phyloP scores from a whole-genome alignment of 2,329 filamentous ascomycete genomes.

The Pyrenochaeta sp. region DNA sequence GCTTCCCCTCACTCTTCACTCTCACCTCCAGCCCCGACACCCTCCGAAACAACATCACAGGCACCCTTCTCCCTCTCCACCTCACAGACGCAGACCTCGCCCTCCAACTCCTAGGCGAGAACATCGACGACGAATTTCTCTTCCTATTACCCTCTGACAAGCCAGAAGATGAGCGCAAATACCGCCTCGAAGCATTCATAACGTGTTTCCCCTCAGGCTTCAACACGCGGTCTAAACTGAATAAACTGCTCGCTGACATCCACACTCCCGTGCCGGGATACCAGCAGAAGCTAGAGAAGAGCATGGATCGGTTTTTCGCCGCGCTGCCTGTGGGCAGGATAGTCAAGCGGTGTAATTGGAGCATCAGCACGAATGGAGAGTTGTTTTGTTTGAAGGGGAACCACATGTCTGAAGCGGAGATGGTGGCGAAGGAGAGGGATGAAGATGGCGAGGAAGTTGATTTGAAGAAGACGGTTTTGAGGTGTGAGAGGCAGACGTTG shows the following conservation, averaged over 20 bases:
- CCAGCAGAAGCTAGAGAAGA: conserved; percentile 62
- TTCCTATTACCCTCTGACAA: conserved; percentile 59
- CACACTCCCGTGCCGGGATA: conserved; percentile 68
- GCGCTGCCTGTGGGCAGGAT: conserved; percentile 61
- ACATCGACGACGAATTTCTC: conserved; percentile 68
- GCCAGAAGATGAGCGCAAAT: conserved; percentile 49
- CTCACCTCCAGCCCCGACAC: conserved; percentile 42
- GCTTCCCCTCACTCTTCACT: conserved; percentile 65
- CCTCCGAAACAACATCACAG: conserved; percentile 58
- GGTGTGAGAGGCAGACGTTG: conserved; percentile 69
- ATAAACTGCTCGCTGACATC: conserved; percentile 61
- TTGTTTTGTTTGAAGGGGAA: conserved; percentile 54
- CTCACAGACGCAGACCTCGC: conserved; percentile 49
- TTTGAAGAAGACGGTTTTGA: conserved; percentile 56
- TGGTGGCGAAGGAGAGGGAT: conserved; percentile 31
- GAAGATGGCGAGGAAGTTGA: conserved; percentile 39
- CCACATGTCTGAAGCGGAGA: conserved; percentile 54
- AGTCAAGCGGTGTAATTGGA: conserved; percentile 66
- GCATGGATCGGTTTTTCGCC: conserved; percentile 70
- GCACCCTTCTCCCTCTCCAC: conserved; percentile 52
- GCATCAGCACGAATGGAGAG: conserved; percentile 52
- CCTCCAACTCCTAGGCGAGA: conserved; percentile 59
- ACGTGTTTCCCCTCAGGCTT: conserved; percentile 68
- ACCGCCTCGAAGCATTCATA: conserved; percentile 65
- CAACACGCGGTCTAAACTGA: conserved; percentile 63